These are phyloP conservation scores for Tylopilus cervinicoccineus DNA, from an alignment of 768 basidiomycete species.

Conservation along the genomic window DNA sequence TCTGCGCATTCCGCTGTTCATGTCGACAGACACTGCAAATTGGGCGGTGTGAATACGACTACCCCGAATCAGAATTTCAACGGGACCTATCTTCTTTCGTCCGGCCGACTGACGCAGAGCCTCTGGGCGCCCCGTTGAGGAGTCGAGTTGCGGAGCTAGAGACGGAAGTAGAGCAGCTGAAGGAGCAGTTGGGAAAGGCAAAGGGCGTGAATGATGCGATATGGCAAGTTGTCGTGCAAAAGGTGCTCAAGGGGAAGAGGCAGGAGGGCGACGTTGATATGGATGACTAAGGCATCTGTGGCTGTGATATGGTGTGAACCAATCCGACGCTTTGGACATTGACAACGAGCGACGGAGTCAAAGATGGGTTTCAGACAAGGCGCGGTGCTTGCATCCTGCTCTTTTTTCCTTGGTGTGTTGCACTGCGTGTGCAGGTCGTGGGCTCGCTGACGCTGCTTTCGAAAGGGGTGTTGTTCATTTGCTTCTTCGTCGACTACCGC, in stretches of 20 bases:
- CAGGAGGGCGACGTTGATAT: conserved; percentile 3
- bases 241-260: conserved; percentile 35
- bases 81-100: conserved; percentile 68
- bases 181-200: conserved; percentile 72
- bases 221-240: conserved; percentile 85
- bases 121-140: conserved; percentile 39
- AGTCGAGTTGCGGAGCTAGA: conserved; percentile 66
- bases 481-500: conserved; percentile 84
- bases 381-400: conserved; percentile 80
- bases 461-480: conserved; percentile 76
- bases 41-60: conserved; percentile 30
- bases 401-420: conserved; percentile 83
- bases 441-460: conserved; percentile 1
- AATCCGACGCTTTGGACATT: neutral
- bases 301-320: conserved; percentile 25
- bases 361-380: conserved; percentile 87
- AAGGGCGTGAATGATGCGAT: conserved; percentile 91
- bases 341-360: neutral
- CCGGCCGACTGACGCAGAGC: conserved; percentile 34
- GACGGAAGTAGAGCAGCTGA: conserved; percentile 61
- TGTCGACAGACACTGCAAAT: conserved; percentile 16
- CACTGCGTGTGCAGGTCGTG: conserved; percentile 17
- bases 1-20: neutral
- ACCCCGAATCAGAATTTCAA: conserved; percentile 52
- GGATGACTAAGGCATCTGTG: conserved; percentile 13